Conservation (phyloP, 352 stramenopile genomes). For the Phytopythium litorale region DNA sequence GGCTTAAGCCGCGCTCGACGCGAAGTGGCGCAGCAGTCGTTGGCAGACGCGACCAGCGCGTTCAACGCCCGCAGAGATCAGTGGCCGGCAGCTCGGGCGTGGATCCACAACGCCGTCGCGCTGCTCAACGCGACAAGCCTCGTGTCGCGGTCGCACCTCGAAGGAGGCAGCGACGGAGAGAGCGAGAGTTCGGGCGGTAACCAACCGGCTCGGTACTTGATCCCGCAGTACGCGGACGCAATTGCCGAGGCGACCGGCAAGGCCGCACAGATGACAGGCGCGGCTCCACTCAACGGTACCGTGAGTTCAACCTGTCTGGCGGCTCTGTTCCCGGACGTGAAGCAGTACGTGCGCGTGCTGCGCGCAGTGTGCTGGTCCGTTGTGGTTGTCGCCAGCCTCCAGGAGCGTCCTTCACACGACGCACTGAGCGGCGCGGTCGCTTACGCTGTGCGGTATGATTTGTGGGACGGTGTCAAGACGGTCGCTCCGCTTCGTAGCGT, state of each 20-base stretch:
- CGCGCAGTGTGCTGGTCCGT: conserved; percentile 69
- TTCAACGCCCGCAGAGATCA: conserved; percentile 68
- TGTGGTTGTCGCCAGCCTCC: conserved; percentile 66
- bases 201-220: conserved; percentile 34
- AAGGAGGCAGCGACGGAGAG: conserved; percentile 1
- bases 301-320: conserved; percentile 30
- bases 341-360: conserved; percentile 58
- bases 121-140: conserved; percentile 48
- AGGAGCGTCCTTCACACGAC: conserved; percentile 69
- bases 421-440: conserved; percentile 53
- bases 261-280: neutral
- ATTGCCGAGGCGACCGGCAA: conserved; percentile 23
- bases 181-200: conserved; percentile 3
- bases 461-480: conserved; percentile 77
- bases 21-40: conserved; percentile 35
- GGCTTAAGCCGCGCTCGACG: conserved; percentile 61
- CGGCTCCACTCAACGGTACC: neutral
- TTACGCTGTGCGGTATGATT: conserved; percentile 51
- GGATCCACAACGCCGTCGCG: conserved; percentile 43
- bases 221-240: conserved; percentile 37
- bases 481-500: conserved; percentile 61
- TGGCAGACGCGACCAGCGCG: conserved; percentile 54
- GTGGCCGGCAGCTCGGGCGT: conserved; percentile 50
- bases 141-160: conserved; percentile 30
- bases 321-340: conserved; percentile 68